Evolutionary conservation across 2,329 filamentous ascomycete genomes (phyloP).

Genomic region (Pseudogymnoascus sp.): DNA sequence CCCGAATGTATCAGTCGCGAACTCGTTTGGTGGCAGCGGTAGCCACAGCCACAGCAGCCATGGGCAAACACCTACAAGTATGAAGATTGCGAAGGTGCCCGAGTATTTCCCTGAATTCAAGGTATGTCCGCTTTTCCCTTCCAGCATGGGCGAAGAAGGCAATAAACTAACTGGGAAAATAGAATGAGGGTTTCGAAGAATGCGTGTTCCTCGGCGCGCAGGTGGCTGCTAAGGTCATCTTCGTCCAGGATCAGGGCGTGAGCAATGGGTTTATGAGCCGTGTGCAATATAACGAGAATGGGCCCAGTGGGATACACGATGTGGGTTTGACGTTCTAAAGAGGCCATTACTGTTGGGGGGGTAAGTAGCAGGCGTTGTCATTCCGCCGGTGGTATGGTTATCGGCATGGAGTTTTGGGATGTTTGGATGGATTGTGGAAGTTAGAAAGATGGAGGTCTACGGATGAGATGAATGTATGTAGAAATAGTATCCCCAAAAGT

Average conservation of each 20-base stretch:
- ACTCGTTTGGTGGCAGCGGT: constrained; percentile 23
- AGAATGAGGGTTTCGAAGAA: constrained; percentile 41
- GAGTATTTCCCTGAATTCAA: constrained; percentile 71
- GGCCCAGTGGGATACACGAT: constrained; percentile 26
- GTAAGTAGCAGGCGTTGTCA: constrained; percentile 1
- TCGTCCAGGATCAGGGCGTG: constrained; percentile 55
- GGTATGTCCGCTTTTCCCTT: constrained; percentile 27
- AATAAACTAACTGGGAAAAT: not conserved
- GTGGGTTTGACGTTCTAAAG: constrained; percentile 5
- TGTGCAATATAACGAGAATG: constrained; percentile 28
- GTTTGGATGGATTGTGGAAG: not conserved
- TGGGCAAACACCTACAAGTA: constrained; percentile 59
- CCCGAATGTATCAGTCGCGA: constrained; percentile 30
- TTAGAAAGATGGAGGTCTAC: not conserved
- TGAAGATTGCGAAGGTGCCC: constrained; percentile 56
- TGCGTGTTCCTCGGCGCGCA: constrained; percentile 63
- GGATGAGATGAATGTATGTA: constrained; percentile 8
- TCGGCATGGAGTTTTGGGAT: constrained; percentile 5
- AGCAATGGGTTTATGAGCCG: constrained; percentile 60
- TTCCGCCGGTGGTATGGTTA: constrained; percentile 5
- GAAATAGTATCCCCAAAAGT: constrained; percentile 8
- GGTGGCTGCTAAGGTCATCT: constrained; percentile 62
- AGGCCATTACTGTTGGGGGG: not conserved
- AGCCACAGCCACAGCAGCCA: constrained; percentile 52
- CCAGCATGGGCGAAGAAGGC: not conserved